Percentiles rank a stretch among this genome's conserved stretches.
Evolutionary conservation across 768 basidiomycete species (phyloP).

Genomic region (Kondoa malvinella): DNA sequence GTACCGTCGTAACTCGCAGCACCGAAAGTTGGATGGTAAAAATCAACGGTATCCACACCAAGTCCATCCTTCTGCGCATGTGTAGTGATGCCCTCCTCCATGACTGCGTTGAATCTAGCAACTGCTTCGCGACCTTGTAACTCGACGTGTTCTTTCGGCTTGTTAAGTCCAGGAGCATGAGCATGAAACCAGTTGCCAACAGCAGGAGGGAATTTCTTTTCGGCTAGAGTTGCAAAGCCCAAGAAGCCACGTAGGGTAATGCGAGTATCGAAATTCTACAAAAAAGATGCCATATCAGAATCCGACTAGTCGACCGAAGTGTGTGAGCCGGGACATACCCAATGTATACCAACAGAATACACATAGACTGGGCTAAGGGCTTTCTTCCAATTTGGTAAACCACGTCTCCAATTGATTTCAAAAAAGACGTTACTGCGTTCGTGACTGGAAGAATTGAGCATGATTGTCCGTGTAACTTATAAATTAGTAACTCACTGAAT

Average conservation of each 20-base stretch:
- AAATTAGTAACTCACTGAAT: too few relatives aligned
- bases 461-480: not conserved
- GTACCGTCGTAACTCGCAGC: not conserved
- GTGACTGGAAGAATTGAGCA: not conserved
- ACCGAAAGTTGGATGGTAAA: not conserved
- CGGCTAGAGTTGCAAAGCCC: not conserved
- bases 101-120: constrained; percentile 2
- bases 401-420: not conserved
- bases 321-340: not conserved
- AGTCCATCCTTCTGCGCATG: too few relatives aligned
- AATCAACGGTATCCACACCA: constrained; percentile 3
- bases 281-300: not conserved
- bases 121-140: not conserved
- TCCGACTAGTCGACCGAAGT: not conserved
- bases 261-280: not conserved
- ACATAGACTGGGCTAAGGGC: too few relatives aligned
- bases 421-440: not conserved
- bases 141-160: not conserved
- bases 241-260: not conserved
- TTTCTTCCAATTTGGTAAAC: not conserved
- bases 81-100: not conserved
- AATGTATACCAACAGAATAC: not conserved
- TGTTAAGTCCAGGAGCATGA: not conserved
- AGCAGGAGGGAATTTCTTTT: not conserved
- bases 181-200: constrained; percentile 1